A percentile compares a stretch with the other conserved stretches of the same genome.
Conservation (phyloP, 257 asterid species). For the Coffea eugenioides region DNA sequence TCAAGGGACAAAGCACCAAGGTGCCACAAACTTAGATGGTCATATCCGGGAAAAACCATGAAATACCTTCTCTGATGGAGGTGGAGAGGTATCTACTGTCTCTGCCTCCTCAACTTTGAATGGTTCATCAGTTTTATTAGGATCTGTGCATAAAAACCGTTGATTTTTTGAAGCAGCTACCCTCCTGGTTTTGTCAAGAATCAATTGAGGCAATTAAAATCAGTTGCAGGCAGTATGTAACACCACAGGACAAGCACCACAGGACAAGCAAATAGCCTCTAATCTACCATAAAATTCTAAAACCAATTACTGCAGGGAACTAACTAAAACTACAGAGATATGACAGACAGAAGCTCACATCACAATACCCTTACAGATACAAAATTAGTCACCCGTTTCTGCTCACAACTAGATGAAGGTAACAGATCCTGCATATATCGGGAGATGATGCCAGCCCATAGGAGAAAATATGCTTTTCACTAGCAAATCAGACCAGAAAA, state of each 20-base stretch:
- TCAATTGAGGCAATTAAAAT: not conserved
- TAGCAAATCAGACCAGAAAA: too few relatives aligned
- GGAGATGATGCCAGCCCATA: too few relatives aligned
- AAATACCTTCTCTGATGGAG: conserved; percentile 79
- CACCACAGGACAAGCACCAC: not conserved
- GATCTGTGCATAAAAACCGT: conserved; percentile 48
- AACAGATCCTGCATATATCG: not conserved
- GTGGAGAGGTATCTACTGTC: conserved; percentile 74
- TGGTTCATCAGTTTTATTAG: conserved; percentile 42
- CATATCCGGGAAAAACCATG: conserved; percentile 16
- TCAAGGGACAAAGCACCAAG: not conserved
- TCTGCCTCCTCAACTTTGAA: conserved; percentile 82
- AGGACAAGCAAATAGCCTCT: not conserved
- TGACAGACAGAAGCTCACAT: not conserved
- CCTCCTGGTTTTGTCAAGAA: conserved; percentile 29
- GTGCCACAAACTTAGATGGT: not conserved
- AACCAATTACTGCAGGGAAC: not conserved
- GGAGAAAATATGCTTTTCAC: not conserved
- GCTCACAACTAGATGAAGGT: not conserved
- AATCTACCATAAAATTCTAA: not conserved
- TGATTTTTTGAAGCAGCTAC: conserved; percentile 41
- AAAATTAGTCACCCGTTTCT: not conserved
- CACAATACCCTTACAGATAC: not conserved
- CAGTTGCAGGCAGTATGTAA: conserved; percentile 1
- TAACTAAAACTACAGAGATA: not conserved